Base-by-base conservation (phyloP, 2,329 filamentous ascomycete genomes). In the Paramyrothecium sp. region DNA sequence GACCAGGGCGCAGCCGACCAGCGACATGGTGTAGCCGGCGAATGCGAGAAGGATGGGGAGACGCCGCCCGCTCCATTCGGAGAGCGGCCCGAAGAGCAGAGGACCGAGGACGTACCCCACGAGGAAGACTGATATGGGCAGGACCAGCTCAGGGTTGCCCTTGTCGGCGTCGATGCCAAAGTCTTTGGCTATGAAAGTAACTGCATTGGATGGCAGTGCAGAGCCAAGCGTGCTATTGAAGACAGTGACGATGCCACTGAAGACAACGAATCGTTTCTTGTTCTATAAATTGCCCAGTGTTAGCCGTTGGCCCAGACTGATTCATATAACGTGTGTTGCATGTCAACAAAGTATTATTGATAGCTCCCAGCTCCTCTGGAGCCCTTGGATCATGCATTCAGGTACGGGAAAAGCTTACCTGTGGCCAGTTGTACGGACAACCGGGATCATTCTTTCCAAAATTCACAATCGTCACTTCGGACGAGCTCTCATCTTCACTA, bases 1-100 rank as follows among this genome's bases (percentile, higher is more conserved):
- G 2, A 80, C 73, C 2, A 84, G 66, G 3, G 79, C 82, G 60
- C 81, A 84, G 7, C 76, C 83, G 62, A 86, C 71, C 3, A 79
- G 81, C 68, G 78, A 82, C 41, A 79, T 48, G 10, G 69, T 71
- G 62, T 83, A 84, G 56, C 76, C 58, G 13, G 70, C 55, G 56
- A 82, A 83, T 21, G 50, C 23, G 10, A 51, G 22, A 26, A 51
- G 5, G 16, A 51, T 51, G 12, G 26, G 21, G 12, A 30, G 10
- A 7, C 50, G 50, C 50, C 50, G 50, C 4, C 50, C 50, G 19
- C 11, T 30, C 26, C 17, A 23, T 26, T 51, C 50, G 21, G 50
- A 51, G 20, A 34, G 50, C 11, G 50, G 50, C 5, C 50, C 50
- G 50, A 51, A 51, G 13, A 51, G 50, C 16, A 51, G 23, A 19